These are phyloP conservation scores for Neurospora hispaniola DNA, from an alignment of 495 filamentous ascomycete genomes.

Conservation along the genomic window DNA sequence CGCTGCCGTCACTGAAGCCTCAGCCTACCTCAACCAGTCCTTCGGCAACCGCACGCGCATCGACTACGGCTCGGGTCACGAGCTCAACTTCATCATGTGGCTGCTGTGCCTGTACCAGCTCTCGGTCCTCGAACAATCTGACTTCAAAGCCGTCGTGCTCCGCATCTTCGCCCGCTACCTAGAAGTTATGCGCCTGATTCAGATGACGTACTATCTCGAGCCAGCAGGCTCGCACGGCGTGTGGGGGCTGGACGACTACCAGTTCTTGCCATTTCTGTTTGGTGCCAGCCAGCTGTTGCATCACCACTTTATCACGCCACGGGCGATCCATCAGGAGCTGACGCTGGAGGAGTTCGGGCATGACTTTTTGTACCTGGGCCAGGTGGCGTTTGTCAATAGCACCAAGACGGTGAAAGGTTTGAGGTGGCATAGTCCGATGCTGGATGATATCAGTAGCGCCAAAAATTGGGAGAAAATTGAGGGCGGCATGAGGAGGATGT, in stretches of 20 bases:
- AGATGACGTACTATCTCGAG: slow-evolving; percentile 87
- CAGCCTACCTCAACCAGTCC: slow-evolving; percentile 69
- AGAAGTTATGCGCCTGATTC: slow-evolving; percentile 65
- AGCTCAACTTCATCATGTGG: slow-evolving; percentile 94
- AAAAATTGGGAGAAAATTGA: slow-evolving; percentile 90
- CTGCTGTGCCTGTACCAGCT: slow-evolving; percentile 81
- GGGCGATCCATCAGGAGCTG: slow-evolving; percentile 75
- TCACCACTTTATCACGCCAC: slow-evolving; percentile 78
- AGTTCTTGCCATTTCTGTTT: slow-evolving; percentile 92
- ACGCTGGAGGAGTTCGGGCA: slow-evolving; percentile 75
- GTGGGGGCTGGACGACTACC: slow-evolving; percentile 97
- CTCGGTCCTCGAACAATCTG: slow-evolving; percentile 45
- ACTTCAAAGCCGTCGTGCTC: slow-evolving; percentile 65
- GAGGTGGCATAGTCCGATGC: slow-evolving; percentile 95
- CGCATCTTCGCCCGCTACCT: slow-evolving; percentile 75
- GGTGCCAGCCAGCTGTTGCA: slow-evolving; percentile 81
- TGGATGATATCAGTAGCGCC: slow-evolving; percentile 92
- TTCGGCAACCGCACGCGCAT: slow-evolving; percentile 83
- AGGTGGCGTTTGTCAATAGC: slow-evolving; percentile 87
- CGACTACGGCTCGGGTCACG: slow-evolving; percentile 95
- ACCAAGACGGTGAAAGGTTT: slow-evolving; percentile 94
- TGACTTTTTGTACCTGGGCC: slow-evolving; percentile 81
- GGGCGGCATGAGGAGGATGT: slow-evolving; percentile 92
- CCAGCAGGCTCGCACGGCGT: slow-evolving; percentile 92
- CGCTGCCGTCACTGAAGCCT: slow-evolving; percentile 55